These are phyloP conservation scores for Eryngium alpinum DNA, from an alignment of 140 eudicot genomes.

Conservation along the genomic window DNA sequence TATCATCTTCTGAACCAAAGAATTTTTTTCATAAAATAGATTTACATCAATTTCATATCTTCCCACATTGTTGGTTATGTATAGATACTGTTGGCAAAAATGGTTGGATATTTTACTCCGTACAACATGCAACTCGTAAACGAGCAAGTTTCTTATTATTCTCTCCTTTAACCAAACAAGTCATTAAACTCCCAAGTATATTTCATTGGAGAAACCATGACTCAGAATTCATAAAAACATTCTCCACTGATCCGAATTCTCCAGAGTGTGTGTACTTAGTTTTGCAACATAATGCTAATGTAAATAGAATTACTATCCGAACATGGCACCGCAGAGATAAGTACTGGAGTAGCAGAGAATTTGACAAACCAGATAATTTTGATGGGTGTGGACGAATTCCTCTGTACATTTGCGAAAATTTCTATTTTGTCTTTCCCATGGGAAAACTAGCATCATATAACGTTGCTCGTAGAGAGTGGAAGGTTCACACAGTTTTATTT, in stretches of 20 bases:
- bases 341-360: not conserved
- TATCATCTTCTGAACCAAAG: too few species aligned
- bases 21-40: too few species aligned
- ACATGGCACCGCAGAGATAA: not conserved
- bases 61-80: too few species aligned
- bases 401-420: not conserved
- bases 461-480: not conserved
- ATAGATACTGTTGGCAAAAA: too few species aligned
- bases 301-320: not conserved
- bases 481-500: too few species aligned
- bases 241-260: not conserved
- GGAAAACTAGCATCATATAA: not conserved
- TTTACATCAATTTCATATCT: too few species aligned
- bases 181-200: not conserved
- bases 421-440: not conserved
- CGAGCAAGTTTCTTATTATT: not conserved
- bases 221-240: not conserved
- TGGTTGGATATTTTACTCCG: too few species aligned
- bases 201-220: not conserved
- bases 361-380: not conserved
- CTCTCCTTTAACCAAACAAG: not conserved
- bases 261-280: not conserved
- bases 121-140: too few species aligned
- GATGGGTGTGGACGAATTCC: not conserved
- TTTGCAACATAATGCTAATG: not conserved